These are phyloP conservation scores for Saccharomyces hybrid DNA, from an alignment of 1,139 yeast species.

Conservation along the genomic window DNA sequence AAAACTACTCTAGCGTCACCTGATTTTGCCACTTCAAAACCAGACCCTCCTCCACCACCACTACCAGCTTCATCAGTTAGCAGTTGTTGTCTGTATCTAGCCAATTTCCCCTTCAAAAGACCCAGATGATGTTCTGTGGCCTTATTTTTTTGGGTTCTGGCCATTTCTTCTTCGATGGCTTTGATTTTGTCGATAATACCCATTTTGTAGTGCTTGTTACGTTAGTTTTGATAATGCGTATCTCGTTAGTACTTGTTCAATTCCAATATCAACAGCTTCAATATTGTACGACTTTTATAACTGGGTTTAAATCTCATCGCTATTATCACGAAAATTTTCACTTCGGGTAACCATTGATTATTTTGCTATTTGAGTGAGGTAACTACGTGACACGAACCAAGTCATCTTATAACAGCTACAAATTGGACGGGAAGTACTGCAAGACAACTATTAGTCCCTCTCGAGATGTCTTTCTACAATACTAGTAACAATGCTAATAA, in stretches of 20 bases:
- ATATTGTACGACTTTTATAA: not conserved
- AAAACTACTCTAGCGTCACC: slow-evolving; percentile 95
- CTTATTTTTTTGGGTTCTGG: slow-evolving; percentile 93
- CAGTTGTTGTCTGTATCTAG: slow-evolving; percentile 86
- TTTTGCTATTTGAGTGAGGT: not conserved
- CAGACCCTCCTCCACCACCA: slow-evolving; percentile 65
- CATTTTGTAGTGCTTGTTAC: slow-evolving; percentile 14
- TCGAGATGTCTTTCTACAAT: slow-evolving; percentile 3
- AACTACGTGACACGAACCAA: not conserved
- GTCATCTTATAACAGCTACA: not conserved
- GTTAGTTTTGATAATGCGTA: not conserved
- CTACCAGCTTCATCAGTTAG: slow-evolving; percentile 84
- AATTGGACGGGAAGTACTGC: not conserved
- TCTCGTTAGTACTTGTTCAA: not conserved
- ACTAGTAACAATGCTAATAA: slow-evolving; percentile 8
- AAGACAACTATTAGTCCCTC: not conserved
- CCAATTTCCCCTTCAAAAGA: slow-evolving; percentile 85
- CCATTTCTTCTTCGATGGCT: slow-evolving; percentile 87
- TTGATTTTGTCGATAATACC: slow-evolving; percentile 63
- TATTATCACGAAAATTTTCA: not conserved
- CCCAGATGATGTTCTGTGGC: slow-evolving; percentile 98
- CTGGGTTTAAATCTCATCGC: not conserved
- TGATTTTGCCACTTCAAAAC: slow-evolving; percentile 90
- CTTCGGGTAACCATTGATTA: not conserved
- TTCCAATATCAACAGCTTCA: not conserved